Conservation (phyloP, 495 filamentous ascomycete genomes). For the Cryomyces minteri region DNA sequence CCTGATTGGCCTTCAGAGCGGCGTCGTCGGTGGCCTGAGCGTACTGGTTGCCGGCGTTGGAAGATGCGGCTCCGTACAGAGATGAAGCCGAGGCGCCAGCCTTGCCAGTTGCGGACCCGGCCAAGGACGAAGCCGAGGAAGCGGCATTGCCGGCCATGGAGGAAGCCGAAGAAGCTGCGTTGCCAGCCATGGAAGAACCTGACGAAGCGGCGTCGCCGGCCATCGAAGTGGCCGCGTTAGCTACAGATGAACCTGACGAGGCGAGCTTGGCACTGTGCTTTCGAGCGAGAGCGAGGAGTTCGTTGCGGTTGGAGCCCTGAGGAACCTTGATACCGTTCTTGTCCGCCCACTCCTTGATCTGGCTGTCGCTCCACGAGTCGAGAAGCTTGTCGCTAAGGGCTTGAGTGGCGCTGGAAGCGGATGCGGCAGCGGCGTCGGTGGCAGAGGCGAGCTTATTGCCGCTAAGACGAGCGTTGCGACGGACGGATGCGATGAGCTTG, state of each 20-base stretch:
- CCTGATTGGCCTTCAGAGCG: constrained; percentile 33
- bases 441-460: constrained; percentile 42
- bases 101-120: not conserved
- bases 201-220: constrained; percentile 8
- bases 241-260: constrained; percentile 36
- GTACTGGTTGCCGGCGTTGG: constrained; percentile 60
- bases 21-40: constrained; percentile 58
- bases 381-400: constrained; percentile 67
- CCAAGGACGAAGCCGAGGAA: constrained; percentile 15
- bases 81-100: constrained; percentile 45
- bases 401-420: constrained; percentile 47
- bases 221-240: not conserved
- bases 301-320: constrained; percentile 78
- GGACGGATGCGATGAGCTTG: constrained; percentile 71
- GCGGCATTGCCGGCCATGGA: constrained; percentile 6
- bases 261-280: constrained; percentile 66
- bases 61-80: constrained; percentile 63
- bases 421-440: constrained; percentile 40
- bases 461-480: constrained; percentile 73
- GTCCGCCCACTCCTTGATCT: constrained; percentile 62
- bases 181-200: not conserved
- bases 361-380: constrained; percentile 71
- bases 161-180: constrained; percentile 1
- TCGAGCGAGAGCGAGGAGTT: constrained; percentile 76
- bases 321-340: constrained; percentile 65